Base-by-base conservation (phyloP, 2,329 filamentous ascomycete species). In the Diaporthe australafricana region DNA sequence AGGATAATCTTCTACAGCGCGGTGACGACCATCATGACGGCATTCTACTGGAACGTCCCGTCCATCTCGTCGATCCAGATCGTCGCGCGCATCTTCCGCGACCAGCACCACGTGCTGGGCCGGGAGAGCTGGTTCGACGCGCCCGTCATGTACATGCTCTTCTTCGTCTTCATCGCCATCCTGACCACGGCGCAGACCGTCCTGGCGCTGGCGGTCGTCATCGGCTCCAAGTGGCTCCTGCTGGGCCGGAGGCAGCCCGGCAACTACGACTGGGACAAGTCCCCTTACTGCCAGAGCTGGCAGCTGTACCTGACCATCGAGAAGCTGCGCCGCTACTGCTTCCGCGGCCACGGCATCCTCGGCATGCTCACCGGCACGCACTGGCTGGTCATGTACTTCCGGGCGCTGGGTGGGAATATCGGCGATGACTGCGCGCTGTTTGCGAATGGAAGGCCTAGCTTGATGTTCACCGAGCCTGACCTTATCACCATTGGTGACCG, bases 391-490 rank as follows among this genome's bases (percentile, higher is more conserved):
- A 75, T 86, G 67, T 90, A 89, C 79, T 89, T 89, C 79, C 83
- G 85, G 8, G 81, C 84, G 0, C 78, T 90, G 27, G 88, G 88
- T 20, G 87, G 87, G 4, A 82, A 79, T 0, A 88, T 90, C 56
- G 88, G 88, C 6, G 82, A 83, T 30, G 84, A 90, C 78, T 89
- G 87, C 71, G 85, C 87, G 0, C 80, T 90, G 7, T 89, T 89
- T 68, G 86, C 87, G 1, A 87, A 86, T 48, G 88, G 88, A 0
- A 76, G 80, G 6, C 87, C 87, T 1, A 85, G 82, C 45, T 79
- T 89, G 20, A 83, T 87, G 77, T 88, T 90, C 75, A 90, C 88
- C 0, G 88, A 90, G 79, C 88, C 88, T 0, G 88, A 90, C 70
- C 81, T 90, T 8, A 80, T 90, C 17, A 86, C 81, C 0, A 78